Evolutionary conservation across 495 filamentous ascomycete genomes (phyloP).

Genomic region (Podospora pseudoanserina): DNA sequence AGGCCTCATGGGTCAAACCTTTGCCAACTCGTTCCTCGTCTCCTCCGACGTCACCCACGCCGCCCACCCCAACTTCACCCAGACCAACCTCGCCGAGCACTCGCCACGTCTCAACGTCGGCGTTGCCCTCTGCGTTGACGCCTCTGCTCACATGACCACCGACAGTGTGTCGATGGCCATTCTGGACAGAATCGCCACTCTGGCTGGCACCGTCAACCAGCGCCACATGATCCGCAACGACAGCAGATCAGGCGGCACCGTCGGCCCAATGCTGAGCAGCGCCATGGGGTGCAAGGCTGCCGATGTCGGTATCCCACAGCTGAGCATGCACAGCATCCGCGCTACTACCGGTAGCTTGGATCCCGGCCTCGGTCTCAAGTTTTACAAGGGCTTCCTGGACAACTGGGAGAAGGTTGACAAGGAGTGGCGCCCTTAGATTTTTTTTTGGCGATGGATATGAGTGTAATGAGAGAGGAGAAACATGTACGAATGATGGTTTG

Average conservation of each 20-base stretch:
- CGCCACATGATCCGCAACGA: slow-evolving; percentile 96
- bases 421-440: slow-evolving; percentile 56
- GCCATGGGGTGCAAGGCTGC: slow-evolving; percentile 80
- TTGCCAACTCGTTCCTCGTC: slow-evolving; percentile 88
- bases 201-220: slow-evolving; percentile 67
- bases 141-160: slow-evolving; percentile 89
- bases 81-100: slow-evolving; percentile 78
- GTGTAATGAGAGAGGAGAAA: neutral
- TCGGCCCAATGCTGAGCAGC: slow-evolving; percentile 85
- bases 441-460: neutral
- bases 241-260: slow-evolving; percentile 79
- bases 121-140: slow-evolving; percentile 76
- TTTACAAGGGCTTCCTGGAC: slow-evolving; percentile 89
- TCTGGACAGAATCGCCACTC: slow-evolving; percentile 68
- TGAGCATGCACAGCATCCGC: slow-evolving; percentile 92
- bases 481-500: neutral
- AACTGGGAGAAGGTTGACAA: slow-evolving; percentile 81
- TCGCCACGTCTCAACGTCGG: slow-evolving; percentile 87
- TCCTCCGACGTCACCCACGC: slow-evolving; percentile 93
- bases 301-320: slow-evolving; percentile 86
- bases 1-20: slow-evolving; percentile 73
- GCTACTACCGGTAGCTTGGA: slow-evolving; percentile 85
- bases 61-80: slow-evolving; percentile 87
- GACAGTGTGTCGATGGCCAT: slow-evolving; percentile 77
- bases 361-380: slow-evolving; percentile 80